Evolutionary conservation across 495 filamentous ascomycete species (phyloP), one percentile per base, ranked within the genome.

Genomic region (Penicillium pulvis): DNA sequence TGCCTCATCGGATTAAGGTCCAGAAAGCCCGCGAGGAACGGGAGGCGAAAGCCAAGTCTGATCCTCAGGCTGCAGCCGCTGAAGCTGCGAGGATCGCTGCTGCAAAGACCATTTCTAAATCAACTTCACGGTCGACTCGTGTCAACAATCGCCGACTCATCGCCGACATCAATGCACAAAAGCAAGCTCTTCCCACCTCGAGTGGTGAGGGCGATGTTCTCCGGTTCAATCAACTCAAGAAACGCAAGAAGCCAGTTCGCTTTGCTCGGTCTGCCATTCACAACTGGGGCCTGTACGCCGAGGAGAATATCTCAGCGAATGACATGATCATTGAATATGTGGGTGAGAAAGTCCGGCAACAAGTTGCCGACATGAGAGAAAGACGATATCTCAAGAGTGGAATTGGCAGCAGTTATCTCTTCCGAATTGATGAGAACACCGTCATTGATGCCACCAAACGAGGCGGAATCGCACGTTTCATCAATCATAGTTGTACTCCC

Each of bases 271-370:
- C 95, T 24, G 95, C 94, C 47, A 99, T 99, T 64, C 94, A 99
- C 73, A 97, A 97, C 67, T 99, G 94, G 94, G 94, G 94, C 30
- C 75, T 99, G 41, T 99, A 98, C 66, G 92, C 94, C 7, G 92
- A 97, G 80, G 93, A 98, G 73, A 93, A 96, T 64, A 99, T 99
- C 57, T 81, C 91, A 30, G 92, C 91, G 62, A 96, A 97, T 70
- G 94, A 99, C 72, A 97, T 99, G 92, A 99, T 99, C 67, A 99
- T 99, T 68, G 94, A 99, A 75, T 99, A 99, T 70, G 94, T 99
- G 17, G 94, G 94, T 54, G 95, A 99, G 74, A 95, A 94, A 67
- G 91, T 99, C 12, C 86, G 94, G 49, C 94, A 98, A 73, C 90
- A 93, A 69, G 93, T 99, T 59, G 93, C 94, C 4, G 93, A 99